phyloP scores from a whole-genome alignment of 106 monocot species.

The Dioscorea alata region DNA sequence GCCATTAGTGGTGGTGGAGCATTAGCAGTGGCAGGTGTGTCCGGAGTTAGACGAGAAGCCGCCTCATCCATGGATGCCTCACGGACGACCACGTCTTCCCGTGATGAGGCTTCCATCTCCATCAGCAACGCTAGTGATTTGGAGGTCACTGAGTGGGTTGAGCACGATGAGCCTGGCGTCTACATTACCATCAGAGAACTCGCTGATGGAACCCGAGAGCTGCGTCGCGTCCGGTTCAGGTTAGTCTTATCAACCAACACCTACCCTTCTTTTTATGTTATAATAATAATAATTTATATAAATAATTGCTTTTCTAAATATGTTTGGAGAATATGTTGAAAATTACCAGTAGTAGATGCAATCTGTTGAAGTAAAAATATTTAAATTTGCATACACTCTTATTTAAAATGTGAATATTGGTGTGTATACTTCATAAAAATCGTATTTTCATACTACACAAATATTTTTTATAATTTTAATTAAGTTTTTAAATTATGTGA shows the following conservation, averaged over 20 bases:
- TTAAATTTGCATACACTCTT: too few species aligned
- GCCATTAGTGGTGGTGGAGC: neutral
- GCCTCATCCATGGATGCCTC: conserved; percentile 44
- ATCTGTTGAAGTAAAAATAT: too few species aligned
- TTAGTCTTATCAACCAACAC: neutral
- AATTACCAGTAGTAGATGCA: too few species aligned
- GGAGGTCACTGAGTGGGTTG: conserved; percentile 90
- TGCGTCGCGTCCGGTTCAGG: conserved; percentile 92
- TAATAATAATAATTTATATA: too few species aligned
- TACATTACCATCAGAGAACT: conserved; percentile 82
- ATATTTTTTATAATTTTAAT: too few species aligned
- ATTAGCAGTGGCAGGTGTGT: neutral
- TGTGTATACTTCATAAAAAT: neutral
- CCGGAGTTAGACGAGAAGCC: conserved; percentile 10
- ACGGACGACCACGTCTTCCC: conserved; percentile 66
- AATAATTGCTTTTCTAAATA: too few species aligned
- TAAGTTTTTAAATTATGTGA: too few species aligned
- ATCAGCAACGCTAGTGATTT: conserved; percentile 71
- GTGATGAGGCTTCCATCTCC: conserved; percentile 73
- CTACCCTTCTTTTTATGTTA: too few species aligned
- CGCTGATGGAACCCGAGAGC: conserved; percentile 79
- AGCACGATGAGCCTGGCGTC: conserved; percentile 90
- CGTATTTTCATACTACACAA: neutral
- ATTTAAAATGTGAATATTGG: neutral
- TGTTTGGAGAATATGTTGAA: too few species aligned